These are phyloP conservation scores for Sarcocystis neurona DNA, from an alignment of 169 alveolate genomes.

Conservation along the genomic window DNA sequence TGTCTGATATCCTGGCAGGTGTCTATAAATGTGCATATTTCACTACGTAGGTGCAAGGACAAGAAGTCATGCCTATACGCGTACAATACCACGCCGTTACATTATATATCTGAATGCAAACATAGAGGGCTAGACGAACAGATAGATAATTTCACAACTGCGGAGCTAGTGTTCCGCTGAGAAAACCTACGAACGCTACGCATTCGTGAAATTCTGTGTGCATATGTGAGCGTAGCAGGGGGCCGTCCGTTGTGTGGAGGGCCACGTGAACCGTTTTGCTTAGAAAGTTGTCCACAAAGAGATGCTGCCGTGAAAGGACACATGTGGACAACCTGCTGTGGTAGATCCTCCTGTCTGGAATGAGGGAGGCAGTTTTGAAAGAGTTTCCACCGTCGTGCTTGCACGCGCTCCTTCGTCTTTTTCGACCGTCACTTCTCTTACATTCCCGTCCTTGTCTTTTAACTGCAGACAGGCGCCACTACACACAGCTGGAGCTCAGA, in stretches of 20 bases:
- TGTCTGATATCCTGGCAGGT: no score
- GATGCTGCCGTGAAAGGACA: not conserved
- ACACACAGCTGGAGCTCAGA: no score
- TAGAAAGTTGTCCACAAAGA: not conserved
- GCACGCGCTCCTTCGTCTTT: conserved; percentile 88
- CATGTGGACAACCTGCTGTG: conserved; percentile 85
- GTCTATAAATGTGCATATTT: no score
- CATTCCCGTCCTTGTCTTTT: conserved; percentile 69
- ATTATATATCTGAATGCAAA: no score
- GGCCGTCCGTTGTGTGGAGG: no score
- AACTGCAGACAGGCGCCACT: not conserved
- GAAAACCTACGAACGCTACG: not conserved
- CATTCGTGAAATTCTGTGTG: no score
- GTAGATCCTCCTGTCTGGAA: conserved; percentile 89
- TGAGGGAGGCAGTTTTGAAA: conserved; percentile 87
- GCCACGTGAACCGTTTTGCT: not conserved
- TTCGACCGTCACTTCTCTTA: conserved; percentile 73
- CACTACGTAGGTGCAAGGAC: no score
- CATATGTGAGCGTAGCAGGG: no score
- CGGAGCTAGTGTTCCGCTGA: not conserved
- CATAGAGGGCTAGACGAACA: no score
- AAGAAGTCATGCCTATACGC: no score
- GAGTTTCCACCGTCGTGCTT: conserved; percentile 78
- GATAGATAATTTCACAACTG: not conserved
- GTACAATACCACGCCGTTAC: no score